Evolutionary conservation across 495 filamentous ascomycete genomes (phyloP), one percentile per base, ranked within the genome.

Genomic region (Penicillium diatomitis): DNA sequence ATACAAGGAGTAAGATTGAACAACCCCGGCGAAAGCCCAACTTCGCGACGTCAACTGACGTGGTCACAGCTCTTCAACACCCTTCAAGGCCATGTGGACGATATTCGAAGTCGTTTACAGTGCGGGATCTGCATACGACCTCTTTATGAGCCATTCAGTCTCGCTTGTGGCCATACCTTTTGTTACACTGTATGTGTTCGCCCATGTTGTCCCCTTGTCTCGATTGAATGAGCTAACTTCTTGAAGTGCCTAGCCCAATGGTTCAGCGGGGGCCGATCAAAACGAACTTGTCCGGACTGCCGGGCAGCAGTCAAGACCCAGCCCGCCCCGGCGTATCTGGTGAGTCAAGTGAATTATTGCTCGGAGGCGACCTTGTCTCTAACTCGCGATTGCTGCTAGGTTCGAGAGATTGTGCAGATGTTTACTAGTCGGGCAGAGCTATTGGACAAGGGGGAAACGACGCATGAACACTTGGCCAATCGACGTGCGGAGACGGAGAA

Each of bases 261-360:
- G 84, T 81, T 88, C 54, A 67, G 66, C 6, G 73, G 68, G 49
- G 76, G 78, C 47, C 72, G 71, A 57, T 68, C 65, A 36, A 80
- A 79, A 53, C 84, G 85, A 61, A 85, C 81, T 51, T 88, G 84
- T 59, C 84, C 84, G 4, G 84, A 87, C 57, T 88, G 84, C 59
- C 77, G 84, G 51, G 69, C 77, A 0, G 66, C 71, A 6, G 76
- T 87, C 48, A 72, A 69, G 46, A 67, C 70, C 6, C 68, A 79
- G 50, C 84, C 84, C 0, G 78, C 84, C 11, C 84, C 84, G 46
- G 80, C 85, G n/a, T 88, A 85, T 64, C 57, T 86, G 51, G 83
- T 85, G 56, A 62, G 73, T 66, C 32, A 28, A 37, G 27, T 10
- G 6, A 32, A 3, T 11, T 38, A 11, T 30, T 8, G 8, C 11